Conservation (phyloP, 2,329 filamentous ascomycete genomes). For the Zelopaecilomyces penicillatus region DNA sequence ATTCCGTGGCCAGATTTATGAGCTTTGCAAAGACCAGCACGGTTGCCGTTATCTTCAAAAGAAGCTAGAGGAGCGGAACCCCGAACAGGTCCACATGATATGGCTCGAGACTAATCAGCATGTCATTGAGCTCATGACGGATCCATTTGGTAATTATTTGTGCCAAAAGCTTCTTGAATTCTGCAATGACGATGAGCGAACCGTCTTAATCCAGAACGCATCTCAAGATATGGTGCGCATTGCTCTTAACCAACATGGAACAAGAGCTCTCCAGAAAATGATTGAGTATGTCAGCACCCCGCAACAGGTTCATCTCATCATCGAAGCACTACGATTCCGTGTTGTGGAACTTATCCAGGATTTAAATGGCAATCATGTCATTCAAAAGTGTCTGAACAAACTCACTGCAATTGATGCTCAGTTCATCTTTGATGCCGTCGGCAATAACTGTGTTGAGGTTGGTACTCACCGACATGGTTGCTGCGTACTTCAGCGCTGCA, state of each 20-base stretch:
- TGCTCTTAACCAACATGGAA: conserved; percentile 94
- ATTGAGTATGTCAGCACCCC: conserved; percentile 89
- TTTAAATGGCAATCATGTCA: conserved; percentile 96
- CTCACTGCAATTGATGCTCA: conserved; percentile 75
- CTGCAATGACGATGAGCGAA: conserved; percentile 91
- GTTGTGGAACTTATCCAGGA: conserved; percentile 96
- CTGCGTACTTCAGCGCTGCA: conserved; percentile 95
- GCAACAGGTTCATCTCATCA: conserved; percentile 80
- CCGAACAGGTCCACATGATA: conserved; percentile 82
- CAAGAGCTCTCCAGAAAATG: conserved; percentile 96
- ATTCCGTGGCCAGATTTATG: conserved; percentile 75
- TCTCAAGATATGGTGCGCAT: conserved; percentile 83
- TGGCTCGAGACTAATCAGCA: conserved; percentile 90
- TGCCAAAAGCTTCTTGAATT: conserved; percentile 97
- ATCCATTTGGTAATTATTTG: conserved; percentile 98
- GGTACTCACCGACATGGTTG: conserved; percentile 97
- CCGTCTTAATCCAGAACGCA: conserved; percentile 83
- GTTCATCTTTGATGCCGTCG: conserved; percentile 96
- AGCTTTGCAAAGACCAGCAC: conserved; percentile 94
- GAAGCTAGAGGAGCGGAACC: conserved; percentile 84
- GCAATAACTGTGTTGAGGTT: conserved; percentile 75
- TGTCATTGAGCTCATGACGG: conserved; percentile 96
- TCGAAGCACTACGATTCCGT: conserved; percentile 68
- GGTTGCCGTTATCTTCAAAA: conserved; percentile 95
- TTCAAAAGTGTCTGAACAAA: conserved; percentile 98